Conservation (phyloP, 2,329 filamentous ascomycete genomes). For the Lizonia empirigonia region DNA sequence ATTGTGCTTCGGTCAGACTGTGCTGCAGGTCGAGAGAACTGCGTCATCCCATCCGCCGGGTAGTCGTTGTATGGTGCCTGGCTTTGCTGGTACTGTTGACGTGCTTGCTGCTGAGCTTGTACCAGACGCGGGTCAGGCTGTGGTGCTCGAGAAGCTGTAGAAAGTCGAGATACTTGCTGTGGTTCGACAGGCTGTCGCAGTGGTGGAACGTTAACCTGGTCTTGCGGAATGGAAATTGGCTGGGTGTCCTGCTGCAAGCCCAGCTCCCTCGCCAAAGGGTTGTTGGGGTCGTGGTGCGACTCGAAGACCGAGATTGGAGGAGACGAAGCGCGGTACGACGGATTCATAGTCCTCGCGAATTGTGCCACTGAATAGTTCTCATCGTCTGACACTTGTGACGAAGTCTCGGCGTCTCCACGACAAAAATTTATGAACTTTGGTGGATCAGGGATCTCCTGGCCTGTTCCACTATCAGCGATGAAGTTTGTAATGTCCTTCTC, state of each 20-base stretch:
- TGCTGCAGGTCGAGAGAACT: conserved; percentile 83
- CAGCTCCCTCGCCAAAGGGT: conserved; percentile 71
- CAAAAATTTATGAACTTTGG: conserved; percentile 99
- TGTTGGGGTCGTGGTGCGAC: conserved; percentile 87
- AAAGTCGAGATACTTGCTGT: conserved; percentile 7
- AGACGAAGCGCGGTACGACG: conserved; percentile 92
- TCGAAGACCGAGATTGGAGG: conserved; percentile 92
- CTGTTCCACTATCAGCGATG: conserved; percentile 87
- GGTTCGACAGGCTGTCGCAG: conserved; percentile 11
- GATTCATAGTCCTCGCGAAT: conserved; percentile 93
- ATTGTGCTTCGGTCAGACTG: conserved; percentile 72
- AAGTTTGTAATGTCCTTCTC: conserved; percentile 91
- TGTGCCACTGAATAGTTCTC: conserved; percentile 93
- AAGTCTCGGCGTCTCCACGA: conserved; percentile 81
- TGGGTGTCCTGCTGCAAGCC: conserved; percentile 56
- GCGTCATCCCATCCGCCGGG: conserved; percentile 94
- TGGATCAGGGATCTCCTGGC: conserved; percentile 95
- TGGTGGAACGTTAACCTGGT: conserved; percentile 25
- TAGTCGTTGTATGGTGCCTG: conserved; percentile 92
- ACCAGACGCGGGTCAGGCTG: conserved; percentile 46
- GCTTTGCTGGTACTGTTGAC: conserved; percentile 50
- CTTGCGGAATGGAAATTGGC: conserved; percentile 28
- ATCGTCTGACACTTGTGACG: conserved; percentile 83
- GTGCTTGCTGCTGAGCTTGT: conserved; percentile 46
- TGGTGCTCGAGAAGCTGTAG: conserved; percentile 24